Evolutionary conservation across 1,284 basidiomycete genomes (phyloP), one percentile per base, ranked within the genome.

Genomic region (Cryptococcus sp.): DNA sequence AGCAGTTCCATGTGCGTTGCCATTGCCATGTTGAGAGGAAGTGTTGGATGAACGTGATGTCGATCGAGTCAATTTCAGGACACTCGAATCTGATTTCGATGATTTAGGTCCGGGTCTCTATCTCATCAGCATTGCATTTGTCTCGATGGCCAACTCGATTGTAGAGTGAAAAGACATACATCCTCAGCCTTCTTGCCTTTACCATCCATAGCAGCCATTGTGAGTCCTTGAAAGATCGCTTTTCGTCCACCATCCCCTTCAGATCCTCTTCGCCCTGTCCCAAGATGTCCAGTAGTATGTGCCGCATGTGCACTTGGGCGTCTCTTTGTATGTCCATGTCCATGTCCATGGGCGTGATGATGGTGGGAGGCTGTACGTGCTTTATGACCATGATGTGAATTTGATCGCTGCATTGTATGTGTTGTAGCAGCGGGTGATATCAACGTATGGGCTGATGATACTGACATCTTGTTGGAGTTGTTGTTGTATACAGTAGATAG

Each of bases 181-280:
- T 61, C 48, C 16, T 53, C 39, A 16, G 45, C 46, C 36, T 32
- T 34, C 2, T 31, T 34, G 7, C 25, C 48, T n/a, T 43, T 48
- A 1, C 49, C 49, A 16, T 68, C 68, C 36, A 73, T 48, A 1
- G 57, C 57, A 39, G 68, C 62, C 71, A 73, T 73, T 7, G 66
- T 57, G 25, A 73, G 48, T 7, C 70, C 71, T 14, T 69, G 67
- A 0, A 57, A 60, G 42, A 68, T 23, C 7, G 67, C 71, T 25
- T 69, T 57, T n/a, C 66, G 53, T 1, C 71, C 69, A 19, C 45
- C 37, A 39, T 73, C 71, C 3, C 66, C 58, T 24, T 69, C 71
- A 22, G 57, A 61, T 7, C 52, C 40, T 23, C 68, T 55, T 22
- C 64, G 56, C 39, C 11, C 49, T 41, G 55, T 5, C 22, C 49